Percentiles rank a stretch among this genome's conserved stretches.
These are phyloP conservation scores for Saccharomycopsis sp. DNA, from an alignment of 805 yeast genomes.

Conservation along the genomic window DNA sequence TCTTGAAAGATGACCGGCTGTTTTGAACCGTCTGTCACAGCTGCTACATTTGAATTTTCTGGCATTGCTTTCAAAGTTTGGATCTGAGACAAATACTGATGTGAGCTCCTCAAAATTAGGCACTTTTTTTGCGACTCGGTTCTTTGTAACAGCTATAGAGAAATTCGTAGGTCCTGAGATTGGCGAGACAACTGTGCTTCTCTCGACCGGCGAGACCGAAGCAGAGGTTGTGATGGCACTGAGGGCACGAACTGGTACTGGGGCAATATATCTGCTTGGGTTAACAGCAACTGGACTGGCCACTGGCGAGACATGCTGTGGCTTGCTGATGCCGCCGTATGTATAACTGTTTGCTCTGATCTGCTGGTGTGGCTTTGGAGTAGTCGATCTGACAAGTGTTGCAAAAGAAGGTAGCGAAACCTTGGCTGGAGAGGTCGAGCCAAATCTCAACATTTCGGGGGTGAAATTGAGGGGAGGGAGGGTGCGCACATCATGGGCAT, in stretches of 20 bases:
- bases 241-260: background rate
- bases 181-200: background rate
- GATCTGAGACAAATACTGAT: constrained; percentile 16
- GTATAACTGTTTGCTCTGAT: background rate
- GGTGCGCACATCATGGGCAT: background rate
- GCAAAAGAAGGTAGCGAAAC: constrained; percentile 9
- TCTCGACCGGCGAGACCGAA: background rate
- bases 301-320: background rate
- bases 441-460: constrained; percentile 6
- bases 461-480: constrained; percentile 2
- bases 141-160: background rate
- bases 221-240: background rate
- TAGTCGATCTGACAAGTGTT: constrained; percentile 1
- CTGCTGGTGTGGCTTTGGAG: background rate
- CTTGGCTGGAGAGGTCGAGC: background rate
- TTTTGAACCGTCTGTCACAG: constrained; percentile 18
- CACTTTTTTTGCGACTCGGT: background rate
- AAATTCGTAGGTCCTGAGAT: background rate
- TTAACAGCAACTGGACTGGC: background rate
- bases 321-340: background rate
- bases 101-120: constrained; percentile 12
- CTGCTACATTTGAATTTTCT: constrained; percentile 14
- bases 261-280: background rate
- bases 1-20: constrained; percentile 13
- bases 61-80: constrained; percentile 14